These are phyloP conservation scores for Cylindrodendrum hubeiense DNA, from an alignment of 2,329 filamentous ascomycete genomes.

Conservation along the genomic window DNA sequence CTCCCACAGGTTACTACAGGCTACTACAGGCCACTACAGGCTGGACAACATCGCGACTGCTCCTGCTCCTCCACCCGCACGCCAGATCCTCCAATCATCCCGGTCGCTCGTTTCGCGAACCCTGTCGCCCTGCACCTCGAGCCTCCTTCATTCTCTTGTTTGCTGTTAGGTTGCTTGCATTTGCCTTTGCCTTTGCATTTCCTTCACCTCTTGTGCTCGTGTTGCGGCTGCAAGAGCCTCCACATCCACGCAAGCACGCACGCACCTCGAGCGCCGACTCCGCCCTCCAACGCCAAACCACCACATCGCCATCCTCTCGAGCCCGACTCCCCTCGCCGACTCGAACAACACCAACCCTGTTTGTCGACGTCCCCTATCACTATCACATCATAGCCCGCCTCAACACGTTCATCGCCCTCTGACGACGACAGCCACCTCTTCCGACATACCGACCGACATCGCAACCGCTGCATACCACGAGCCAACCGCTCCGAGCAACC, in stretches of 20 bases:
- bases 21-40: neutral
- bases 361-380: conserved; percentile 5
- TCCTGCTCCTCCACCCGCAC: conserved; percentile 37
- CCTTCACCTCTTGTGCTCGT: conserved; percentile 11
- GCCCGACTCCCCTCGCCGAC: conserved; percentile 18
- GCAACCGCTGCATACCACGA: conserved; percentile 28
- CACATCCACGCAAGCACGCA: conserved; percentile 38
- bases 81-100: conserved; percentile 44
- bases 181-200: conserved; percentile 16
- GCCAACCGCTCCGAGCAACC: conserved; percentile 32
- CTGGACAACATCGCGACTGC: conserved; percentile 27
- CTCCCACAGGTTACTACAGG: neutral
- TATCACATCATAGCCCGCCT: neutral
- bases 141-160: conserved; percentile 41
- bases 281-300: conserved; percentile 25
- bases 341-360: conserved; percentile 18
- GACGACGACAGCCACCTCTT: conserved; percentile 21
- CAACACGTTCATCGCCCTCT: neutral
- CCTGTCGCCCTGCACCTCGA: conserved; percentile 40
- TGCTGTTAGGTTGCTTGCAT: conserved; percentile 24
- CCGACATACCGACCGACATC: conserved; percentile 28
- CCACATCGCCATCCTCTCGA: conserved; percentile 15
- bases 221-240: conserved; percentile 37
- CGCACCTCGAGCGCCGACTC: conserved; percentile 30
- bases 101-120: conserved; percentile 37